A percentile compares a stretch with the other conserved stretches of the same genome.
Conservation (phyloP, 345 rosid genomes). For the Draba incana region DNA sequence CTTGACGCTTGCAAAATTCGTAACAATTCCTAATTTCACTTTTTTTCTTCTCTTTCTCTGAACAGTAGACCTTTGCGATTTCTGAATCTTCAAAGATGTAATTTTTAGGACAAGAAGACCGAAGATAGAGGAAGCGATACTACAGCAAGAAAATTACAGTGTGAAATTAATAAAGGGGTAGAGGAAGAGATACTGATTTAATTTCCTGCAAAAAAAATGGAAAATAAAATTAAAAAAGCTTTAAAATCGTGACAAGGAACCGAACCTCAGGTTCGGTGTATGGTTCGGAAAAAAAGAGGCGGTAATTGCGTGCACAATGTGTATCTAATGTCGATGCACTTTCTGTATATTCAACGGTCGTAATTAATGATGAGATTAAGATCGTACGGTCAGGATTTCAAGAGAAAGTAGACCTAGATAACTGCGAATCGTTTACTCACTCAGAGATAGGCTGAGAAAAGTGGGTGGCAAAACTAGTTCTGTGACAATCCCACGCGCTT, state of each 20-base stretch:
- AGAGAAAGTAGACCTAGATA: slow-evolving; percentile 24
- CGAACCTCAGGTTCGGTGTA: slow-evolving; percentile 41
- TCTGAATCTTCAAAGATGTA: background rate
- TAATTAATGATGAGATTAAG: slow-evolving; percentile 20
- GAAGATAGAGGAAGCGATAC: slow-evolving; percentile 48
- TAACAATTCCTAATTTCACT: too few species aligned
- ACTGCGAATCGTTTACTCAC: slow-evolving; percentile 21
- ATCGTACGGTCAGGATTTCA: slow-evolving; percentile 27
- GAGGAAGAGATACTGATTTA: background rate
- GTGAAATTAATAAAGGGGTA: background rate
- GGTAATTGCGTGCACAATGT: slow-evolving; percentile 15
- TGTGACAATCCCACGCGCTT: slow-evolving; percentile 52
- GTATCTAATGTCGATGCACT: slow-evolving; percentile 9
- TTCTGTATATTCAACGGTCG: slow-evolving; percentile 15
- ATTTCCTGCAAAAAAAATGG: background rate
- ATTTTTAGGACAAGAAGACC: slow-evolving; percentile 42
- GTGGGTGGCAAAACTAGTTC: slow-evolving; percentile 25
- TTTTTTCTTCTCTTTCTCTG: background rate
- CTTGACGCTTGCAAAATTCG: slow-evolving; percentile 5
- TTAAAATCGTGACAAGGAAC: slow-evolving; percentile 5
- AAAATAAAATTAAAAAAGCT: background rate
- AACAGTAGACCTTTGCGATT: slow-evolving; percentile 19
- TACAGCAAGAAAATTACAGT: slow-evolving; percentile 25
- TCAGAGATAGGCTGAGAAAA: slow-evolving; percentile 33
- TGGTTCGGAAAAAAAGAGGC: slow-evolving; percentile 32